These are phyloP conservation scores for Powellomyces hirtus DNA, from an alignment of 192 early-diverging fungal species.

Conservation along the genomic window DNA sequence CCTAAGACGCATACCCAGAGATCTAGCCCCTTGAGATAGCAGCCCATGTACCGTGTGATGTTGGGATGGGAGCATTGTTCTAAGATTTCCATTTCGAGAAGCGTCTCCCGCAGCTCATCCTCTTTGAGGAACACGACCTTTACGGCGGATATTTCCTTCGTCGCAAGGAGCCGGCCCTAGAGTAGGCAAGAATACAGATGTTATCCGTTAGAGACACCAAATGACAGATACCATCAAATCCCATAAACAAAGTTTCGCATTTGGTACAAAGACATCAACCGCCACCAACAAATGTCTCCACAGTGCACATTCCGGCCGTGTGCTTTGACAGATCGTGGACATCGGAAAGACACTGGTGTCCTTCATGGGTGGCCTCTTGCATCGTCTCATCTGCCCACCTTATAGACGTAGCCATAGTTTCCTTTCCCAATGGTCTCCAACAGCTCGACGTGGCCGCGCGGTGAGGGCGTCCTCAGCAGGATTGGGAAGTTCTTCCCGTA, in stretches of 20 bases:
- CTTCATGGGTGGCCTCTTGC: neutral
- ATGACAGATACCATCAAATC: no score
- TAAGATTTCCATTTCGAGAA: constrained; percentile 70
- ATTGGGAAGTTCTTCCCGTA: constrained; percentile 65
- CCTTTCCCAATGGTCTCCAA: constrained; percentile 68
- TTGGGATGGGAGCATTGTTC: constrained; percentile 55
- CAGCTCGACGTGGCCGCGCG: constrained; percentile 61
- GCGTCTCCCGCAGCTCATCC: constrained; percentile 62
- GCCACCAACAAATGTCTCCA: no score
- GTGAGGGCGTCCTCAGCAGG: constrained; percentile 52
- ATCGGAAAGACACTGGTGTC: no score
- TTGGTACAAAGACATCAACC: no score
- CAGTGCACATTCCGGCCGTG: no score
- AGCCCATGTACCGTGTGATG: constrained; percentile 56
- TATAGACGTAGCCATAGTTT: constrained; percentile 69
- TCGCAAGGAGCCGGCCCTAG: constrained; percentile 50
- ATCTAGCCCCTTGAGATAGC: constrained; percentile 62
- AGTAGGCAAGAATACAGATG: neutral
- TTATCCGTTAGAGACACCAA: neutral
- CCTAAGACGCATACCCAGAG: constrained; percentile 55
- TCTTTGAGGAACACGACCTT: constrained; percentile 67
- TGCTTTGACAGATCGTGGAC: no score
- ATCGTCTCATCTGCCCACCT: constrained; percentile 39
- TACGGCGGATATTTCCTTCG: constrained; percentile 55
- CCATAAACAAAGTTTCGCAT: no score